Conservation (phyloP, 2,329 filamentous ascomycete genomes). For the Arthrocladium fulminans region DNA sequence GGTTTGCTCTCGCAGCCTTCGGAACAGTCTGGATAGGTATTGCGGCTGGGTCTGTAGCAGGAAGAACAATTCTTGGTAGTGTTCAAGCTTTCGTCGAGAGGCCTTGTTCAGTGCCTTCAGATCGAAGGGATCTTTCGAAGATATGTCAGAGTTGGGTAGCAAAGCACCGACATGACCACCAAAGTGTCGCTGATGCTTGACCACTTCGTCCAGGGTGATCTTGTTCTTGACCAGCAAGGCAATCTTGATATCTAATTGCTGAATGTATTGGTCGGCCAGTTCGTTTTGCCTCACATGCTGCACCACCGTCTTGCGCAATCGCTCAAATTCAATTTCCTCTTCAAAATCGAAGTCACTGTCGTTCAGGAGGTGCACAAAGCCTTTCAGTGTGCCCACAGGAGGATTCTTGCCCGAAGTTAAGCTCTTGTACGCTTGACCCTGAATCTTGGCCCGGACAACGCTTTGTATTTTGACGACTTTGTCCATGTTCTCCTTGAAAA, state of each 20-base stretch:
- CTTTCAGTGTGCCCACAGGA: conserved; percentile 91
- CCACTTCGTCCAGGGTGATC: conserved; percentile 94
- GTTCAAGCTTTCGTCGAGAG: conserved; percentile 87
- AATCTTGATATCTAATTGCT: conserved; percentile 98
- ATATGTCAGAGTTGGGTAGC: conserved; percentile 78
- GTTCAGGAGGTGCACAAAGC: conserved; percentile 94
- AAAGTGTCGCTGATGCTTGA: conserved; percentile 93
- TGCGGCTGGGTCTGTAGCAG: conserved; percentile 92
- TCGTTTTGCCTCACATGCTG: conserved; percentile 97
- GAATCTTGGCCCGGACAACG: conserved; percentile 86
- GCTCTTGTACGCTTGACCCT: conserved; percentile 96
- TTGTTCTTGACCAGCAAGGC: conserved; percentile 98
- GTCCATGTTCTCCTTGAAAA: conserved; percentile 94
- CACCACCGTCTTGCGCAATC: conserved; percentile 88
- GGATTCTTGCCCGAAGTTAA: conserved; percentile 93
- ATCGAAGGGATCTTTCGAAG: conserved; percentile 86
- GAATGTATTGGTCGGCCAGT: conserved; percentile 93
- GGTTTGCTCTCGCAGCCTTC: conserved; percentile 69
- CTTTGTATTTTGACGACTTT: conserved; percentile 99
- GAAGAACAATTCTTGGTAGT: conserved; percentile 97
- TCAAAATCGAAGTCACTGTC: conserved; percentile 99
- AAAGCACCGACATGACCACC: conserved; percentile 80
- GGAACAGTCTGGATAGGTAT: conserved; percentile 84
- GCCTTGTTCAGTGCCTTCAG: conserved; percentile 96
- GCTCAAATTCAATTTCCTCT: conserved; percentile 94